These are phyloP conservation scores for Rosellinia necatrix DNA, from an alignment of 2,329 filamentous ascomycete genomes.

Conservation along the genomic window DNA sequence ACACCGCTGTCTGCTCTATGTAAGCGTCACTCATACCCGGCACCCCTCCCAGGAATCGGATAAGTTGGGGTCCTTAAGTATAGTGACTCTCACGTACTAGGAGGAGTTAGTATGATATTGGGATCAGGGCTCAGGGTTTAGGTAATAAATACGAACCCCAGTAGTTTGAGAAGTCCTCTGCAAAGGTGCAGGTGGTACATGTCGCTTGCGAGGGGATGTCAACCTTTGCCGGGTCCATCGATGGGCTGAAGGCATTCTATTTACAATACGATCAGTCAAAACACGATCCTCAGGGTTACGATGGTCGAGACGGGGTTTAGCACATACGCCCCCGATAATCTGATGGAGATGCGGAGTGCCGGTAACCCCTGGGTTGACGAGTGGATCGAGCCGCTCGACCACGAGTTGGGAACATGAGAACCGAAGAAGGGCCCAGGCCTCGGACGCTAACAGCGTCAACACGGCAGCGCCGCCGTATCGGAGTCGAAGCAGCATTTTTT, in stretches of 20 bases:
- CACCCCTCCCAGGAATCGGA: neutral
- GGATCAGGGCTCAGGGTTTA: neutral
- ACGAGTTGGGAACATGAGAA: conserved; percentile 38
- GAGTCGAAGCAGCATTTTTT: conserved; percentile 19
- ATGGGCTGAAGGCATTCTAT: conserved; percentile 41
- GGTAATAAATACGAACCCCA: conserved; percentile 33
- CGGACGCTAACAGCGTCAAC: conserved; percentile 10
- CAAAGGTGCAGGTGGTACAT: conserved; percentile 50
- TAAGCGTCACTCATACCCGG: neutral
- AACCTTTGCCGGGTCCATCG: conserved; percentile 34
- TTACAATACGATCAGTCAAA: neutral
- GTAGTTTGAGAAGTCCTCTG: conserved; percentile 50
- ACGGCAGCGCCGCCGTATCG: neutral
- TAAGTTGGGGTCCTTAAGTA: no score
- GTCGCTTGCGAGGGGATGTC: conserved; percentile 41
- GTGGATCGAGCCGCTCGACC: conserved; percentile 36
- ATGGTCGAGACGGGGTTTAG: neutral
- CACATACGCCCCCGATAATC: conserved; percentile 38
- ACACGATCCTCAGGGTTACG: neutral
- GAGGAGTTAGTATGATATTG: neutral
- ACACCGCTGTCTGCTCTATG: conserved; percentile 41
- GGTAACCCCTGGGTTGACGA: conserved; percentile 35
- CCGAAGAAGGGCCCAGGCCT: conserved; percentile 30
- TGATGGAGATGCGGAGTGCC: conserved; percentile 39
- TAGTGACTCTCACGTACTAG: conserved; percentile 12